These are phyloP conservation scores for Fusarium sororula DNA, from an alignment of 2,329 filamentous ascomycete species.

Conservation along the genomic window DNA sequence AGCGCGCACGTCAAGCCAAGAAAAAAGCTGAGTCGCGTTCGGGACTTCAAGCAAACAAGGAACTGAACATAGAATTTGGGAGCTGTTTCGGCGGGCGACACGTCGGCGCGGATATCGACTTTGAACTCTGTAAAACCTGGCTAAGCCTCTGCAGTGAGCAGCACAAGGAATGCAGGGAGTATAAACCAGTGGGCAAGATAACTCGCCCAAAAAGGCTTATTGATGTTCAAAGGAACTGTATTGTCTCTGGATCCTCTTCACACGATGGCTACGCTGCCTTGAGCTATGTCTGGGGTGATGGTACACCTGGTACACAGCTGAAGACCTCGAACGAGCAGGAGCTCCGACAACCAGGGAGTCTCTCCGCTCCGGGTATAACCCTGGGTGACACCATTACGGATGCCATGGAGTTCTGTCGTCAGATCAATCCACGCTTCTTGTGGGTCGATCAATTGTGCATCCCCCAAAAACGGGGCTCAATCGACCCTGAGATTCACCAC, in stretches of 20 bases:
- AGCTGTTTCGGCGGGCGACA: not conserved
- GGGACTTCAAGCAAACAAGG: rapidly evolving
- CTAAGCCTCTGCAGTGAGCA: not conserved
- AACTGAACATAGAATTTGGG: not conserved
- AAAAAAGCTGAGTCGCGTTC: rapidly evolving
- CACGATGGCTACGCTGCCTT: not conserved
- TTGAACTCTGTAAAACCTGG: not conserved
- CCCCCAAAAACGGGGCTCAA: not conserved
- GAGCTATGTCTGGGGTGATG: not conserved
- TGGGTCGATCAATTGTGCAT: not conserved
- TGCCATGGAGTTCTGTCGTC: not conserved
- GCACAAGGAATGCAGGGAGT: not conserved
- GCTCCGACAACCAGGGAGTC: not conserved
- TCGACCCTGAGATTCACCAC: not conserved
- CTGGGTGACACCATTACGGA: not conserved
- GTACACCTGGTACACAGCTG: not conserved
- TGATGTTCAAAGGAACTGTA: not conserved
- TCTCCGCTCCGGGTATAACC: not conserved
- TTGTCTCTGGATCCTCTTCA: not conserved
- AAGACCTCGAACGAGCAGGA: not conserved
- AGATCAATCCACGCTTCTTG: rapidly evolving
- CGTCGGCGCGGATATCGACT: not conserved
- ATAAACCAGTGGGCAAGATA: not conserved
- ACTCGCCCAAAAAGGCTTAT: not conserved
- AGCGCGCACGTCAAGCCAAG: not conserved